Evolutionary conservation across 345 rosid species (phyloP).

Genomic region (Populus euphratica): DNA sequence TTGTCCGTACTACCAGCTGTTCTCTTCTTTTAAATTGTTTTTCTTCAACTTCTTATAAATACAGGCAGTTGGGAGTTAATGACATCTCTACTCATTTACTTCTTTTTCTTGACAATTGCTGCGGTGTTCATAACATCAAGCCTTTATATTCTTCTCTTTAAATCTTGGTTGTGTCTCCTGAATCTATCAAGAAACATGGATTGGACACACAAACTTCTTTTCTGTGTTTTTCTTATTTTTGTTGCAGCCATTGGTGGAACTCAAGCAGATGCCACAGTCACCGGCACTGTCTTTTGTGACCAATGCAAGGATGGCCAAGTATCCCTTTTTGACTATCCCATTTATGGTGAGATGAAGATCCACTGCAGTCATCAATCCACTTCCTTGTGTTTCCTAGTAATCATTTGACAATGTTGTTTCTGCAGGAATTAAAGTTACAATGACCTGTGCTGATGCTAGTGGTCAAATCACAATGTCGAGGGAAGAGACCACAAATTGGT

Average conservation of each 20-base stretch:
- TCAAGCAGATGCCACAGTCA: conserved; percentile 53
- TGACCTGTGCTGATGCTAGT: conserved; percentile 52
- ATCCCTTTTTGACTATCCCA: conserved; percentile 75
- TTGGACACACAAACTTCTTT: conserved; percentile 29
- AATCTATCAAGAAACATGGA: conserved; percentile 35
- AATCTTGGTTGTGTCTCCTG: conserved; percentile 1
- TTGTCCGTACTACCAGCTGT: background rate
- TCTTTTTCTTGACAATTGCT: conserved; percentile 12
- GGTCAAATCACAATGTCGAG: conserved; percentile 62
- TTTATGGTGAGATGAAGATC: conserved; percentile 40
- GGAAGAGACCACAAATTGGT: conserved; percentile 66
- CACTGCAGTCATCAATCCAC: background rate
- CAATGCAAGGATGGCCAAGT: conserved; percentile 82
- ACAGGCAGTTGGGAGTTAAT: conserved; percentile 54
- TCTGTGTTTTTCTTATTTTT: conserved; percentile 43
- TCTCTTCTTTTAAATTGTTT: background rate
- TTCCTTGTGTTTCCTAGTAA: background rate
- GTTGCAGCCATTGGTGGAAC: conserved; percentile 46
- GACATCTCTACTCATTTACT: conserved; percentile 6
- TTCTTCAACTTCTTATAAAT: conserved; percentile 35
- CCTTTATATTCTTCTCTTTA: background rate
- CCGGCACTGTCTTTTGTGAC: conserved; percentile 80
- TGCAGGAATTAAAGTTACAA: conserved; percentile 59
- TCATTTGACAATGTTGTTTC: background rate
- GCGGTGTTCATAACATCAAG: background rate